phyloP scores from a whole-genome alignment of 192 early-diverging fungal genomes.

The Allomyces macrogynus region DNA sequence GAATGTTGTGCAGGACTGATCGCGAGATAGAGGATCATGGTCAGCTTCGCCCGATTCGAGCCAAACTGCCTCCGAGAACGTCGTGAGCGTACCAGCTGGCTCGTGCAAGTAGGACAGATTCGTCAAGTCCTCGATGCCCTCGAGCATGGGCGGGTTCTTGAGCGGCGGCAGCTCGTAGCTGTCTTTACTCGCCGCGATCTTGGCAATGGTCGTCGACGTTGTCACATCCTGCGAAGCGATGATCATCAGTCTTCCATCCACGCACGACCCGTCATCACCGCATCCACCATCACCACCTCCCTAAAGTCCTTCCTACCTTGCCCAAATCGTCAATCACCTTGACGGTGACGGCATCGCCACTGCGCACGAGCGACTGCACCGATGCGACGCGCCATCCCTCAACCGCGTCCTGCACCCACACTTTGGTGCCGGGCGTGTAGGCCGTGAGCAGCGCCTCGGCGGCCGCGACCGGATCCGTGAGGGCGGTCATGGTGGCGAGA shows the following conservation, averaged over 20 bases:
- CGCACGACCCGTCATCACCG: neutral
- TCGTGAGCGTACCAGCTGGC: constrained; percentile 32
- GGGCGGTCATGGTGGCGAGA: too few species aligned
- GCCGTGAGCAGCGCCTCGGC: neutral
- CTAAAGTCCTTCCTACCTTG: too few species aligned
- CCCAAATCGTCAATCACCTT: too few species aligned
- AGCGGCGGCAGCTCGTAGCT: constrained; percentile 64
- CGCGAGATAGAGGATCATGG: neutral
- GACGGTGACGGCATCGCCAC: neutral
- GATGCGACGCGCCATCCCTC: neutral
- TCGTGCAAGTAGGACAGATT: constrained; percentile 90
- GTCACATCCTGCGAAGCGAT: neutral
- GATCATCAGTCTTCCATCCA: neutral
- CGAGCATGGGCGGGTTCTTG: constrained; percentile 75
- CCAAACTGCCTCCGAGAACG: neutral
- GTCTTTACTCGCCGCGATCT: constrained; percentile 6
- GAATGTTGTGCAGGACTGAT: constrained; percentile 77
- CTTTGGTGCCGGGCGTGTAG: neutral
- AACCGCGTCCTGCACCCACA: constrained; percentile 2
- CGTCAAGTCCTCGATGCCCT: constrained; percentile 81
- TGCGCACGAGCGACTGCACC: neutral
- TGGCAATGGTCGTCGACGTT: neutral
- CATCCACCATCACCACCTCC: too few species aligned
- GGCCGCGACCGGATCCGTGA: too few species aligned
- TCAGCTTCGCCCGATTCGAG: neutral